These are phyloP conservation scores for Vitellaria paradoxa DNA, from an alignment of 179 eudicot species.

Conservation along the genomic window DNA sequence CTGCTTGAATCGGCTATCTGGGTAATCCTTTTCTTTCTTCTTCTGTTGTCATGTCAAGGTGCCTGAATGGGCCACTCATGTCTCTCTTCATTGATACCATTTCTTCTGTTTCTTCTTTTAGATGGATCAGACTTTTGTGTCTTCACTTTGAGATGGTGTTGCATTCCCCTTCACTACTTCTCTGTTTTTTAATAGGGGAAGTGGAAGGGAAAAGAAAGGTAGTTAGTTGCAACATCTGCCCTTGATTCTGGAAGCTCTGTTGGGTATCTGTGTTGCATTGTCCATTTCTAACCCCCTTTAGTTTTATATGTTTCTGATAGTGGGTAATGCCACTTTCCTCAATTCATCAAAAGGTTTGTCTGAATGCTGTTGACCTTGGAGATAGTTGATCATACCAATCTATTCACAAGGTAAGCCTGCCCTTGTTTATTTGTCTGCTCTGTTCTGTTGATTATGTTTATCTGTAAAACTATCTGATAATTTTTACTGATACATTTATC, in stretches of 20 bases:
- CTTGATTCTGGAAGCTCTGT: neutral
- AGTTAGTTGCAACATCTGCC: constrained; percentile 27
- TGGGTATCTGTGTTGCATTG: constrained; percentile 22
- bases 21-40: constrained; percentile 11
- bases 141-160: constrained; percentile 26
- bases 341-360: constrained; percentile 5
- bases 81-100: constrained; percentile 13
- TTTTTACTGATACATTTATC: neutral
- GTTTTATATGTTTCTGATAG: neutral
- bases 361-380: constrained; percentile 6
- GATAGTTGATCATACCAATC: constrained; percentile 24
- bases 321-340: neutral
- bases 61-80: constrained; percentile 26
- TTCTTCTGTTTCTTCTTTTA: constrained; percentile 19
- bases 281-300: constrained; percentile 13
- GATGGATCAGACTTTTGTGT: constrained; percentile 31
- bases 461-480: neutral
- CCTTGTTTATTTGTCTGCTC: neutral
- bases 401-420: constrained; percentile 22
- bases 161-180: constrained; percentile 38
- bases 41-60: neutral
- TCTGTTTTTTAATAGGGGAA: constrained; percentile 55
- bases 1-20: neutral
- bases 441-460: neutral
- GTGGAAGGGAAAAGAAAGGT: constrained; percentile 36